Evolutionary conservation across 805 yeast species (phyloP), one percentile per base, ranked within the genome.

Genomic region (Yarrowia sp.): DNA sequence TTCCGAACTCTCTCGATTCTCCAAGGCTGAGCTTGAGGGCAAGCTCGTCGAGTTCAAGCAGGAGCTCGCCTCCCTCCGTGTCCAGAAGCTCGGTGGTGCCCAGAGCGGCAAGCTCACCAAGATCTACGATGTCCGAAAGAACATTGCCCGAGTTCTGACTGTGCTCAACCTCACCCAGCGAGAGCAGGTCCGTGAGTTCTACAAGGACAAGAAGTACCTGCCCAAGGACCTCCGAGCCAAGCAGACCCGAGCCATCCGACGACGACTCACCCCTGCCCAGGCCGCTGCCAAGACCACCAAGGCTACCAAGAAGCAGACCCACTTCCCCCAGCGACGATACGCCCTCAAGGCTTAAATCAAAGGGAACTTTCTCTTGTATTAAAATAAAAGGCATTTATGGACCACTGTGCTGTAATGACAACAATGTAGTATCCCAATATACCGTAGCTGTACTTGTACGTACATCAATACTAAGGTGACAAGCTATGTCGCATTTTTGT

Each of bases 191-290:
- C 91, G 91, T 85, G 95, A 89, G 81, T 89, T 91, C 87, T 93
- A 93, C 94, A 89, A 91, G 89, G 75, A 74, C 77, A 78, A 79
- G 78, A 93, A 92, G 86, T 90, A 88, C 89, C 86, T 87, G 83
- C 98, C 99, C 87, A 93, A 94, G 87, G 98, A 93, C 83, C 88
- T 95, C 86, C 94, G 98, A 87, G 97, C 92, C 79, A 95, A 95
- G 94, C 91, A 95, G 90, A 95, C 99, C 85, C 94, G 98, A 89
- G 98, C 99, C 83, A 85, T 94, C 85, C 94, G 99, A 91, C 91
- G 98, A 88, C 87, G 89, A 81, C 87, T 95, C 81, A 88, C 98
- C 83, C 86, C 89, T 81, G 83, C 83, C 83, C 97, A 95, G 86
- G 89, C 91, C 82, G 80, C 86, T 78, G 84, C 85, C 82, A 83